Base-by-base conservation (phyloP, 2,329 filamentous ascomycete species). In the Colletotrichum higginsianum region DNA sequence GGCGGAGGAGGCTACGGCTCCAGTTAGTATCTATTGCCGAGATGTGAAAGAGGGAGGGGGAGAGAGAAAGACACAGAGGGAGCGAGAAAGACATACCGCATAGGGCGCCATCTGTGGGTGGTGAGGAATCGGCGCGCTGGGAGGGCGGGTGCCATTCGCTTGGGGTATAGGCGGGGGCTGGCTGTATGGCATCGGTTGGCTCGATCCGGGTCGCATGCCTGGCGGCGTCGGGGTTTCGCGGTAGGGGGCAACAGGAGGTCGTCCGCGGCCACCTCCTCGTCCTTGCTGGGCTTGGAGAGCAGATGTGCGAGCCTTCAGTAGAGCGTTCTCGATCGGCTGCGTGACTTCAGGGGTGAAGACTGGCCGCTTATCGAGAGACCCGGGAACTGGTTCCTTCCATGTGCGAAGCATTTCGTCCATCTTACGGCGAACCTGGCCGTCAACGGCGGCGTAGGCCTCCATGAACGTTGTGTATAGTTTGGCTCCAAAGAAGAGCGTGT, bases 341-440 rank as follows among this genome's bases (percentile, higher is more conserved):
- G 96, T 97, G 70, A 95, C 90, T 68, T 98, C 95, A 49, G 91
- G 88, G 38, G 94, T 90, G 79, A 99, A 99, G 62, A 99, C 96
- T 9, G 96, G 95, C 73, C 94, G 90, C n/a, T 92, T 92, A 78
- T 98, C 96, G 80, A 97, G 90, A 16, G 96, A 98, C 60, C 96
- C 96, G 2, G 96, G 95, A 16, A 98, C 95, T 2, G 96, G 94
- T 78, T 98, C 94, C 82, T 98, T 98, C 96, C 96, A 99, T 0
- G 96, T 99, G 82, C 94, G 95, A 76, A 99, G 87, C 92, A 99
- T 96, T 82, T 97, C 95, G 80, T 98, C 96, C 89, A 99, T 93
- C 82, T 97, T 97, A 76, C 92, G 92, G 74, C 96, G 91, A 26
- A 95, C 95, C 72, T 88, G 88, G 74, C 89, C 89, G 77, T 98